A percentile compares a stretch with the other conserved stretches of the same genome.
Conservation (phyloP, 345 rosid species). For the Combretum micranthum region DNA sequence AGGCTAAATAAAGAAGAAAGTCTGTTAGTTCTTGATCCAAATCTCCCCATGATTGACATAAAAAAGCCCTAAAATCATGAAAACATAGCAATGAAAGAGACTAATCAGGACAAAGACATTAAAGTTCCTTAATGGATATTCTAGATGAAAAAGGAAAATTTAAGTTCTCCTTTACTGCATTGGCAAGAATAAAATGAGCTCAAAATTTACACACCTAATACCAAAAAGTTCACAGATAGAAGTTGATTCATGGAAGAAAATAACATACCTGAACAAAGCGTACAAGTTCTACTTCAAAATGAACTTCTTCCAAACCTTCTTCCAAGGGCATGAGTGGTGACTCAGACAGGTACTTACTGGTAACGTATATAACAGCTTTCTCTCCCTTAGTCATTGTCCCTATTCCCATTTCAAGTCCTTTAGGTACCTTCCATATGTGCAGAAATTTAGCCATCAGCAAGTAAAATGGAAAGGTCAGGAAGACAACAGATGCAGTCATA, state of each 20-base stretch:
- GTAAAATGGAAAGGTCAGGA: conserved; percentile 4
- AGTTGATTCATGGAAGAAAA: neutral
- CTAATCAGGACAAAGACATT: too few relatives aligned
- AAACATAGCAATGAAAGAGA: too few relatives aligned
- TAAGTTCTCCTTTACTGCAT: too few relatives aligned
- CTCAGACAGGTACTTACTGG: conserved; percentile 55
- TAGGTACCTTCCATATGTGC: conserved; percentile 60
- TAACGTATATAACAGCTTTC: conserved; percentile 80
- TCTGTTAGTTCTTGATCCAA: too few relatives aligned
- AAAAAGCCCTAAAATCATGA: too few relatives aligned
- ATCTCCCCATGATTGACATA: too few relatives aligned
- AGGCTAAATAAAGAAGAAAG: too few relatives aligned
- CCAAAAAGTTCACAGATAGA: neutral
- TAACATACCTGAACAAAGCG: conserved; percentile 74
- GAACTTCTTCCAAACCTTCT: conserved; percentile 75
- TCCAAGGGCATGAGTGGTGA: conserved; percentile 56
- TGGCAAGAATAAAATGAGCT: too few relatives aligned
- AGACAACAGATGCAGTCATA: neutral
- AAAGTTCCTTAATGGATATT: too few relatives aligned
- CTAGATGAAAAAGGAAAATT: too few relatives aligned
- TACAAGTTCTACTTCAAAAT: conserved; percentile 89
- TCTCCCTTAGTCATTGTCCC: conserved; percentile 89
- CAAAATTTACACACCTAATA: neutral
- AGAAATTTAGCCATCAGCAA: conserved; percentile 10
- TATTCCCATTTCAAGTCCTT: conserved; percentile 95